These are phyloP conservation scores for Aspergillus sclerotioniger DNA, from an alignment of 495 filamentous ascomycete genomes.

Conservation along the genomic window DNA sequence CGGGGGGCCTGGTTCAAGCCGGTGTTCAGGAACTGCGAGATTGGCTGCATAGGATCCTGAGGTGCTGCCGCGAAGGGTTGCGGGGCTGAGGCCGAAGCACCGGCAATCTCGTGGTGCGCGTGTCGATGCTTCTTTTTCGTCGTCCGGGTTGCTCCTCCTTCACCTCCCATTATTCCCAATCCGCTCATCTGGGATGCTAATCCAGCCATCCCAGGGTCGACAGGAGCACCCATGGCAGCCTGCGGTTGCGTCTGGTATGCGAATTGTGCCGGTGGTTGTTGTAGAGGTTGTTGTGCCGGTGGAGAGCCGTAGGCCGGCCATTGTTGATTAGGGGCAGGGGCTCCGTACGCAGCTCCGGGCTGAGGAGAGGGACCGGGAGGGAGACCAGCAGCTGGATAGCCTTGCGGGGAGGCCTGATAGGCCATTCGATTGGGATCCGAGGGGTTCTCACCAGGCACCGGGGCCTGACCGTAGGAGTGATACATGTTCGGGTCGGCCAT, in stretches of 20 bases:
- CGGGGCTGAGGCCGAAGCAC: slow-evolving; percentile 44
- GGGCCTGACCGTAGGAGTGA: slow-evolving; percentile 61
- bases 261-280: slow-evolving; percentile 20
- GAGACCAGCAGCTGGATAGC: slow-evolving; percentile 33
- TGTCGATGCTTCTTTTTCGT: slow-evolving; percentile 93
- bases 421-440: slow-evolving; percentile 56
- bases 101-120: slow-evolving; percentile 85
- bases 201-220: slow-evolving; percentile 51
- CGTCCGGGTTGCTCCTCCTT: slow-evolving; percentile 49
- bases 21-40: slow-evolving; percentile 71
- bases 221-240: slow-evolving; percentile 28
- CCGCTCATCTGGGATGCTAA: slow-evolving; percentile 85
- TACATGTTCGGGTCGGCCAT: slow-evolving; percentile 82
- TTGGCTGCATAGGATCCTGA: slow-evolving; percentile 51
- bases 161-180: slow-evolving; percentile 64
- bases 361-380: slow-evolving; percentile 58
- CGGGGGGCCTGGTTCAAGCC: slow-evolving; percentile 53
- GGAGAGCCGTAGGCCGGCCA: slow-evolving; percentile 46
- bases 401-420: slow-evolving; percentile 56
- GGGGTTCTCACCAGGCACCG: slow-evolving; percentile 58
- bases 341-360: slow-evolving; percentile 47
- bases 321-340: slow-evolving; percentile 38
- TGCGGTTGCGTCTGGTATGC: slow-evolving; percentile 37
- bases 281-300: slow-evolving; percentile 22
- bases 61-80: slow-evolving; percentile 66